These are phyloP conservation scores for Candida schatavii DNA, from an alignment of 805 yeast genomes.

Conservation along the genomic window DNA sequence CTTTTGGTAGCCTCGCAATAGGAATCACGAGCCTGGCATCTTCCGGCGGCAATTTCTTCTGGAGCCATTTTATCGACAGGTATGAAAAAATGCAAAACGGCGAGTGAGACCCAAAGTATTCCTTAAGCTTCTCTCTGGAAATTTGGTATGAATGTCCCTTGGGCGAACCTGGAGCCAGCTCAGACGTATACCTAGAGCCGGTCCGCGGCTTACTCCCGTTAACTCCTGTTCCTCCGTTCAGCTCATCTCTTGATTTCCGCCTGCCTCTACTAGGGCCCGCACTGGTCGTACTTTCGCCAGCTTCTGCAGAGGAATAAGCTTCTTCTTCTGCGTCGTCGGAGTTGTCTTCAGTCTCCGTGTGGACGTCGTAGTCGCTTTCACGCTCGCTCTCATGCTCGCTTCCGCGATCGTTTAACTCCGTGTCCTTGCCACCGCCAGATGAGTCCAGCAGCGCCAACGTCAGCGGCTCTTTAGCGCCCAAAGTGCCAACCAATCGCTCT, in stretches of 20 bases:
- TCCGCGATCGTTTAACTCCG: background rate
- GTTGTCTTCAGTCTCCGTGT: background rate
- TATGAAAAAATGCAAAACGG: conserved; percentile 32
- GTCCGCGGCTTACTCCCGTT: background rate
- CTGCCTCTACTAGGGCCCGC: background rate
- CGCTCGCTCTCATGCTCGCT: background rate
- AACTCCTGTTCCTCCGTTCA: background rate
- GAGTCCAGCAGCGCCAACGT: background rate
- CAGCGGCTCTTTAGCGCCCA: background rate
- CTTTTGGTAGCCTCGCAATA: conserved; percentile 26
- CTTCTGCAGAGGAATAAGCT: too few relatives aligned
- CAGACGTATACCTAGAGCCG: background rate
- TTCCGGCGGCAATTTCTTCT: conserved; percentile 20
- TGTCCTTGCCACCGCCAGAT: background rate
- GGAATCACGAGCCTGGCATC: conserved; percentile 20
- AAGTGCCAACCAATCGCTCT: conserved; percentile 1
- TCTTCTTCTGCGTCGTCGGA: background rate
- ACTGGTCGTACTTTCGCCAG: background rate
- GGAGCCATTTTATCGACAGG: conserved; percentile 33
- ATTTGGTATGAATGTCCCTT: too few relatives aligned
- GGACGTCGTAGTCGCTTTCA: background rate
- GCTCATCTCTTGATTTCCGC: background rate
- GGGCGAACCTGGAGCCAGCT: background rate
- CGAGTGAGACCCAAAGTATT: conserved; percentile 37
- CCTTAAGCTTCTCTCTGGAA: conserved; percentile 2